Conservation (phyloP, 1,139 yeast genomes). For the Yamadazyma kanchanaburiensis region DNA sequence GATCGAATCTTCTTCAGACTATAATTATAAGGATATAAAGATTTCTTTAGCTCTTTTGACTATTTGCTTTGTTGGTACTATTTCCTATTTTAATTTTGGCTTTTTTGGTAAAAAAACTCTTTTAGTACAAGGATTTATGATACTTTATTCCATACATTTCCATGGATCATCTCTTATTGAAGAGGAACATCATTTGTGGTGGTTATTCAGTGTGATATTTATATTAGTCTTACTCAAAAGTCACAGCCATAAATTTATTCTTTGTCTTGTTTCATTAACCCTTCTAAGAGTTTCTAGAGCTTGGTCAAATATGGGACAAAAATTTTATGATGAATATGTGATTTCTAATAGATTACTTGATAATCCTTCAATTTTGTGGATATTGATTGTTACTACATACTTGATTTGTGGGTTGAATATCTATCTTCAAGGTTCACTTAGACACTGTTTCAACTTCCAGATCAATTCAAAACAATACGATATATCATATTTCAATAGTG, state of each 20-base stretch:
- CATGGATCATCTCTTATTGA: conserved; percentile 94
- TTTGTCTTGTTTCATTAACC: conserved; percentile 12
- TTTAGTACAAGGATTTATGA: conserved; percentile 28
- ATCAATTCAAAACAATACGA: conserved; percentile 6
- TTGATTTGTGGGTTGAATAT: conserved; percentile 18
- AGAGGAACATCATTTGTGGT: conserved; percentile 97
- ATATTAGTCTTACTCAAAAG: conserved; percentile 7
- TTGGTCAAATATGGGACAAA: conserved; percentile 93
- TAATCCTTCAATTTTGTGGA: conserved; percentile 44
- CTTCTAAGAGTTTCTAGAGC: conserved; percentile 63
- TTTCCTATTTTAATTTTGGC: conserved; percentile 11
- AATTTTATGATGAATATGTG: conserved; percentile 47
- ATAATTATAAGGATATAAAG: conserved; percentile 51
- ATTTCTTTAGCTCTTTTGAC: conserved; percentile 37
- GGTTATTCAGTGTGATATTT: conserved; percentile 58
- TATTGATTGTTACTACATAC: conserved; percentile 41
- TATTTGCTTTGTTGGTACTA: conserved; percentile 27
- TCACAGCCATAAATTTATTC: conserved; percentile 18
- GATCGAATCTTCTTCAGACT: conserved; percentile 71
- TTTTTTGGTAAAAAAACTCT: conserved; percentile 14
- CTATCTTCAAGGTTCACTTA: conserved; percentile 25
- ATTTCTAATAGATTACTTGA: conserved; percentile 45
- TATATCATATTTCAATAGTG: conserved; percentile 10
- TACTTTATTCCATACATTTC: conserved; percentile 53
- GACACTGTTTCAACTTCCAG: conserved; percentile 13